phyloP scores from a whole-genome alignment of 768 basidiomycete genomes.

The Rhizopogon rudus region DNA sequence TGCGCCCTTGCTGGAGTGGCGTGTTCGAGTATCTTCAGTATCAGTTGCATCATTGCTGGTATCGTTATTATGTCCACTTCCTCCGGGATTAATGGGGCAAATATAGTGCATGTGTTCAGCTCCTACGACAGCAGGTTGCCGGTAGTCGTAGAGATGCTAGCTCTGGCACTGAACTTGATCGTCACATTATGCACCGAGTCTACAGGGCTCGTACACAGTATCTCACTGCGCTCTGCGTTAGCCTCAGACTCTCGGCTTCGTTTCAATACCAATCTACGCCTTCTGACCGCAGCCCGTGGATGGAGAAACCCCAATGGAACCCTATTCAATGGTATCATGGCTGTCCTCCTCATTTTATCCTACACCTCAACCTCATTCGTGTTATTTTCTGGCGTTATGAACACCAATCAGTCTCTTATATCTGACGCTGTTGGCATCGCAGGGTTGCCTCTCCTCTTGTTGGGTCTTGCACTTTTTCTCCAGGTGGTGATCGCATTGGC shows the following conservation, averaged over 20 bases:
- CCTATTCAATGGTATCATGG: constrained; percentile 16
- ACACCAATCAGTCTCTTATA: too few relatives aligned
- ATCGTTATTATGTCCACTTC: constrained; percentile 6
- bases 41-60: constrained; percentile 18
- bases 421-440: not conserved
- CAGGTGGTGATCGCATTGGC: constrained; percentile 20
- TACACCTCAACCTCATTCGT: constrained; percentile 22
- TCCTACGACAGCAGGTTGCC: too few relatives aligned
- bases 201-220: constrained; percentile 21
- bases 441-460: constrained; percentile 19
- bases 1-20: constrained; percentile 22
- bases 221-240: constrained; percentile 23
- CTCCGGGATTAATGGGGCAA: too few relatives aligned
- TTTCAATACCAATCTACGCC: constrained; percentile 26
- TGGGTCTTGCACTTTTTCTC: constrained; percentile 17
- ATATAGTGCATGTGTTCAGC: too few relatives aligned
- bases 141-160: constrained; percentile 16
- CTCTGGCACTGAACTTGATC: constrained; percentile 21
- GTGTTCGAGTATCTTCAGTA: constrained; percentile 15
- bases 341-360: constrained; percentile 22
- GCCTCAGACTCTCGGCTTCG: constrained; percentile 18
- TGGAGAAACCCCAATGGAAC: constrained; percentile 19
- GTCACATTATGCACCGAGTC: constrained; percentile 25
- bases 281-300: constrained; percentile 17
- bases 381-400: not conserved